A percentile compares a stretch with the other conserved stretches of the same genome.
phyloP scores from a whole-genome alignment of 192 early-diverging fungal species.

The Pecoramyces ruminantium region DNA sequence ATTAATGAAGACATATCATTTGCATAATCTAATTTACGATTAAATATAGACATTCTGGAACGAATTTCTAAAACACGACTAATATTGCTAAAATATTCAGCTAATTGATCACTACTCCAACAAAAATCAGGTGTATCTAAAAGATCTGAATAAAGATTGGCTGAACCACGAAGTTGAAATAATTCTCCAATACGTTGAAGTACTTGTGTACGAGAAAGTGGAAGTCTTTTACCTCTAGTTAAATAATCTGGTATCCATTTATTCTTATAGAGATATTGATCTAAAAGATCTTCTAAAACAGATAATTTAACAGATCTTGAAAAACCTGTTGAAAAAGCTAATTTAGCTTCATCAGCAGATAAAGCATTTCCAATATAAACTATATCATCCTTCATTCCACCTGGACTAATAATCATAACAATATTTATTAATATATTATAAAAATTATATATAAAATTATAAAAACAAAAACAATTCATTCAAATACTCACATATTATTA shows the following conservation, averaged over 20 bases:
- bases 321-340: conserved; percentile 38
- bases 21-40: conserved; percentile 51
- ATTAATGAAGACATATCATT: conserved; percentile 38
- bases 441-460: neutral
- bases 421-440: neutral
- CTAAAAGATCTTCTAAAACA: conserved; percentile 28
- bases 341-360: conserved; percentile 18
- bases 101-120: conserved; percentile 29
- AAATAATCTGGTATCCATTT: conserved; percentile 24
- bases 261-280: conserved; percentile 25
- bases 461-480: too few relatives aligned
- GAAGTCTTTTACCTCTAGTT: conserved; percentile 21
- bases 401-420: conserved; percentile 1
- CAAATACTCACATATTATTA: conserved; percentile 12
- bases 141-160: conserved; percentile 38
- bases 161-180: conserved; percentile 22
- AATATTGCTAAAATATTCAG: conserved; percentile 22
- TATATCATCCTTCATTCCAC: conserved; percentile 22
- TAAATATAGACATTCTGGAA: conserved; percentile 32
- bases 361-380: conserved; percentile 29
- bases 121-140: conserved; percentile 43
- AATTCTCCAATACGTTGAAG: conserved; percentile 31
- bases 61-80: conserved; percentile 31
- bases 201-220: conserved; percentile 18
- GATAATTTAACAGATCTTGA: conserved; percentile 32